Evolutionary conservation across 495 filamentous ascomycete species (phyloP).

Genomic region (Aspergillus avenaceus): DNA sequence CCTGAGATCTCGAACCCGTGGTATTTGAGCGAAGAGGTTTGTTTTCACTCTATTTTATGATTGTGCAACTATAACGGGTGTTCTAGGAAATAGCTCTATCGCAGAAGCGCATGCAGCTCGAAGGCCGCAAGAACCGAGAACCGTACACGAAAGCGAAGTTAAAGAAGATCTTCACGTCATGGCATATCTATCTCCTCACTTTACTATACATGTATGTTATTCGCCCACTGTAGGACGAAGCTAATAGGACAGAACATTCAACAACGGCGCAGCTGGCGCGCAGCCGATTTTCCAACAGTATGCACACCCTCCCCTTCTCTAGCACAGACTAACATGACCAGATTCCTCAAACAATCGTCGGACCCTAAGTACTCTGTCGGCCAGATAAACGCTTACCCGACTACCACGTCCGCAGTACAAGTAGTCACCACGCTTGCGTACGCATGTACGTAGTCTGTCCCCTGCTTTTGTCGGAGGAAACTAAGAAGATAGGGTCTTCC

Average conservation of each 20-base stretch:
- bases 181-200: conserved; percentile 47
- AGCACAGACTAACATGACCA: background rate
- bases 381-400: conserved; percentile 45
- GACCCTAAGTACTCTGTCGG: conserved; percentile 34
- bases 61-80: background rate
- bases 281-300: conserved; percentile 39
- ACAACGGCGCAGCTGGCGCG: conserved; percentile 28
- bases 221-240: background rate
- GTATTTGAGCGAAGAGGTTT: conserved; percentile 38
- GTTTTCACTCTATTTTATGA: background rate
- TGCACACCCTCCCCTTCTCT: background rate
- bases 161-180: conserved; percentile 51
- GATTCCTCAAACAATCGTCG: conserved; percentile 35
- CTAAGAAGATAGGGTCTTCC: conserved; percentile 27
- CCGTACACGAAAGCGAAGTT: conserved; percentile 45
- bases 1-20: conserved; percentile 56
- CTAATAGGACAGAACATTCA: conserved; percentile 25
- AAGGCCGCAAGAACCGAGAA: conserved; percentile 40
- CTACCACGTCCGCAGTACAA: conserved; percentile 42
- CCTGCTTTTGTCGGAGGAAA: background rate
- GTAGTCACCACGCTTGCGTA: conserved; percentile 44
- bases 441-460: conserved; percentile 28
- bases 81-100: conserved; percentile 40
- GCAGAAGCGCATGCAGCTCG: conserved; percentile 43
- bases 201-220: conserved; percentile 36